Evolutionary conservation across 2,329 filamentous ascomycete genomes (phyloP).

Genomic region (Aspergillus sp.): DNA sequence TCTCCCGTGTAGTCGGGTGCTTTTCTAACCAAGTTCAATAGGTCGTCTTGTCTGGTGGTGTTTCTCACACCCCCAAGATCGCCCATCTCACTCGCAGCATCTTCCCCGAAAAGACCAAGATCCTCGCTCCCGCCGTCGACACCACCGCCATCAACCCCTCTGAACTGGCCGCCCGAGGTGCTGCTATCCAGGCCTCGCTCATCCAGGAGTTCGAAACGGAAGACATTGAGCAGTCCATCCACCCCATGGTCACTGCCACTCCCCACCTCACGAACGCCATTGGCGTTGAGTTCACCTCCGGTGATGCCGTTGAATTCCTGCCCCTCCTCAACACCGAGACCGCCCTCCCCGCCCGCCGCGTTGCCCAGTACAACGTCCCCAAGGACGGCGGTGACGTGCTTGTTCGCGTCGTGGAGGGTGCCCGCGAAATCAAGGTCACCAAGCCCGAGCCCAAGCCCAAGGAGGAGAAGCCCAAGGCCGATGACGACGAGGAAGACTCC

Average conservation of each 20-base stretch:
- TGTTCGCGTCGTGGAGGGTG: slow-evolving; percentile 83
- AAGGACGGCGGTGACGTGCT: slow-evolving; percentile 84
- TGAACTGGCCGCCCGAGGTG: slow-evolving; percentile 83
- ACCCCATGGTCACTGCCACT: slow-evolving; percentile 90
- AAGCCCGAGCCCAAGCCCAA: slow-evolving; percentile 79
- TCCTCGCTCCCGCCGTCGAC: slow-evolving; percentile 81
- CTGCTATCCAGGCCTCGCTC: slow-evolving; percentile 90
- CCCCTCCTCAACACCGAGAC: slow-evolving; percentile 84
- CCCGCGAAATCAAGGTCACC: slow-evolving; percentile 88
- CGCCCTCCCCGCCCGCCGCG: slow-evolving; percentile 82
- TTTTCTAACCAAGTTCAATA: slow-evolving; percentile 17
- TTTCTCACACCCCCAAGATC: slow-evolving; percentile 90
- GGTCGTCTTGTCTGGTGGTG: slow-evolving; percentile 88
- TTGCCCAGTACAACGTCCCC: slow-evolving; percentile 73
- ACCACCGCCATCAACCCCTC: slow-evolving; percentile 85
- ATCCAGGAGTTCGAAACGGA: slow-evolving; percentile 92
- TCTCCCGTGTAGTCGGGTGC: neutral
- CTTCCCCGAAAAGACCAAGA: slow-evolving; percentile 76
- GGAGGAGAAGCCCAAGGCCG: slow-evolving; percentile 56
- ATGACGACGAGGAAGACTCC: slow-evolving; percentile 59
- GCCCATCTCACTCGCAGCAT: slow-evolving; percentile 74
- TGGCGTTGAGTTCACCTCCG: slow-evolving; percentile 71
- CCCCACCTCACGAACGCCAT: slow-evolving; percentile 87
- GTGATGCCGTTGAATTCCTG: slow-evolving; percentile 68
- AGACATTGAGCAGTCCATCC: slow-evolving; percentile 93